Conservation (phyloP, 1,284 basidiomycete genomes). For the Kalmanozyma brasiliensis region DNA sequence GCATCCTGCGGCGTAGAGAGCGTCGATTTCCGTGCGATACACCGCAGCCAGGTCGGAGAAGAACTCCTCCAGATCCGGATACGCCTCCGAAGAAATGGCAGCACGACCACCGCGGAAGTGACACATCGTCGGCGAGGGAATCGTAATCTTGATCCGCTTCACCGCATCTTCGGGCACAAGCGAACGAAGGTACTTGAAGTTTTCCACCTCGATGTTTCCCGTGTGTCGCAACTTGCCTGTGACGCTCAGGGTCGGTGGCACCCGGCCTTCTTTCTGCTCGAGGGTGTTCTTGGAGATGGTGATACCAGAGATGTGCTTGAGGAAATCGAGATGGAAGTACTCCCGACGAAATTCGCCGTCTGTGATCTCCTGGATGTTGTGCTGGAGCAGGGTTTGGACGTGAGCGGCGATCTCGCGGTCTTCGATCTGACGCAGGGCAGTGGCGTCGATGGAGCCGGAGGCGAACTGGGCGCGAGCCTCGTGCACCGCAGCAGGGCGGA, state of each 20-base stretch:
- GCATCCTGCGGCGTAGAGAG: constrained; percentile 79
- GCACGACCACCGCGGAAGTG: constrained; percentile 57
- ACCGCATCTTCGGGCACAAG: constrained; percentile 59
- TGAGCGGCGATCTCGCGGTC: constrained; percentile 73
- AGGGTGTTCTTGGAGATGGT: constrained; percentile 54
- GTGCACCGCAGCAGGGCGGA: constrained; percentile 73
- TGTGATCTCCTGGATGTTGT: constrained; percentile 73
- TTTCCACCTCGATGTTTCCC: constrained; percentile 63
- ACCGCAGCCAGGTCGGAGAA: constrained; percentile 78
- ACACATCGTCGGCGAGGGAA: constrained; percentile 74
- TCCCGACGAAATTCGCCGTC: constrained; percentile 73
- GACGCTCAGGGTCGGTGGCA: constrained; percentile 67
- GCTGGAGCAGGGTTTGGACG: constrained; percentile 72
- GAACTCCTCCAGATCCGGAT: constrained; percentile 77
- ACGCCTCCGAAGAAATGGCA: constrained; percentile 70
- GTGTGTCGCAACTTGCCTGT: constrained; percentile 60
- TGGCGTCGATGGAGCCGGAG: constrained; percentile 69
- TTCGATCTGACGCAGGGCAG: constrained; percentile 72
- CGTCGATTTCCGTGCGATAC: constrained; percentile 78
- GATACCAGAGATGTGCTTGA: constrained; percentile 53
- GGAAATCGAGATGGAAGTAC: constrained; percentile 57
- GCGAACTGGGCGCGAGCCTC: constrained; percentile 71
- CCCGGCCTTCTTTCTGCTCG: constrained; percentile 50
- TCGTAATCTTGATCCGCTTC: constrained; percentile 76
- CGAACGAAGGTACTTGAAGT: constrained; percentile 66